Evolutionary conservation across 2,329 filamentous ascomycete genomes (phyloP).

Genomic region (Uncinocarpus reesii): DNA sequence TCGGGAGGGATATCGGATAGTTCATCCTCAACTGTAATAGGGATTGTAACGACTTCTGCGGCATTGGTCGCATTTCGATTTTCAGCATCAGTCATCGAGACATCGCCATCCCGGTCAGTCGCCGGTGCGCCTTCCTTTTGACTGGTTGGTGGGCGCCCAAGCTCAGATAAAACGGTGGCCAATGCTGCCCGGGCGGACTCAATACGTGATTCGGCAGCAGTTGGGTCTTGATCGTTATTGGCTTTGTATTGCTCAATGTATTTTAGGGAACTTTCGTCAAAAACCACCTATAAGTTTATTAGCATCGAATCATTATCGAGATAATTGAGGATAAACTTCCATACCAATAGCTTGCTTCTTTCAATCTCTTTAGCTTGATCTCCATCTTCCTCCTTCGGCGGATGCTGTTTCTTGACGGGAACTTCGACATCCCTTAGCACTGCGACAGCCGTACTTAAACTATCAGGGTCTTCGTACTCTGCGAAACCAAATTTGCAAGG

Average conservation of each 20-base stretch:
- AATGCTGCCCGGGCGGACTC: conserved; percentile 60
- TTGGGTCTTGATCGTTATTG: conserved; percentile 51
- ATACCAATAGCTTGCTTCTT: conserved; percentile 58
- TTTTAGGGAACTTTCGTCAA: conserved; percentile 72
- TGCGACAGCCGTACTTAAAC: conserved; percentile 73
- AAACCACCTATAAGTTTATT: conserved; percentile 43
- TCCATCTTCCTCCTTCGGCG: conserved; percentile 30
- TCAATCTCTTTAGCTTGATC: conserved; percentile 46
- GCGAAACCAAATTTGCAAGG: conserved; percentile 87
- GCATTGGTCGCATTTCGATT: conserved; percentile 48
- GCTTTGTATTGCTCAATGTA: conserved; percentile 77
- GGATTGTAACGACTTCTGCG: conserved; percentile 81
- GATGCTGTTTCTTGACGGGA: conserved; percentile 63
- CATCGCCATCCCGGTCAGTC: conserved; percentile 56
- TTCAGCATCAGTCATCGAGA: conserved; percentile 55
- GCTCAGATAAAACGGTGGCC: conserved; percentile 55
- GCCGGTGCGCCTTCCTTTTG: conserved; percentile 37
- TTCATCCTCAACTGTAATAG: conserved; percentile 80
- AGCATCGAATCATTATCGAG: conserved; percentile 13
- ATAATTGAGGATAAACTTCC: conserved; percentile 17
- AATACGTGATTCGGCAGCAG: conserved; percentile 55
- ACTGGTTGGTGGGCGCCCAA: conserved; percentile 56
- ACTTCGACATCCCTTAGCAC: conserved; percentile 73
- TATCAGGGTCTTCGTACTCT: conserved; percentile 85
- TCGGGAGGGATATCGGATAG: conserved; percentile 90